These are phyloP conservation scores for Silene conica DNA, from an alignment of 148 eudicot species.

Conservation along the genomic window DNA sequence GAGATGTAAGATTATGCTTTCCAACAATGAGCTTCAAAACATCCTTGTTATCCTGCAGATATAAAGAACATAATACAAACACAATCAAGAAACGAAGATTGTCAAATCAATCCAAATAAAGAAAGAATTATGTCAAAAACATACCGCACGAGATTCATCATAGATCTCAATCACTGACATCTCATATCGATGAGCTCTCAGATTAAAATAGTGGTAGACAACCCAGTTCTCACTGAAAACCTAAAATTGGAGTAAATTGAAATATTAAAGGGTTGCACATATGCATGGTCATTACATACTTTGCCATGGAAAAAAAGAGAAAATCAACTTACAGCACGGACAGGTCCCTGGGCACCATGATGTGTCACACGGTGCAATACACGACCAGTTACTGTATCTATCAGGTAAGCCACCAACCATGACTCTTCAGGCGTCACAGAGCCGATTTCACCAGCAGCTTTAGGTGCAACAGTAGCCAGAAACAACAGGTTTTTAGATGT, in stretches of 20 bases:
- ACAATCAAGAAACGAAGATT: slow-evolving; percentile 13
- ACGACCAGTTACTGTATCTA: slow-evolving; percentile 94
- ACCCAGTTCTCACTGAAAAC: slow-evolving; percentile 99
- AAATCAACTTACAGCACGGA: slow-evolving; percentile 71
- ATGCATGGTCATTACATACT: not conserved
- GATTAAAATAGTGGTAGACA: slow-evolving; percentile 96
- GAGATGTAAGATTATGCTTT: slow-evolving; percentile 93
- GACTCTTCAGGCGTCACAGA: slow-evolving; percentile 92
- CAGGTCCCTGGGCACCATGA: slow-evolving; percentile 96
- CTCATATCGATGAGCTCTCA: slow-evolving; percentile 94
- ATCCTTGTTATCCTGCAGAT: slow-evolving; percentile 84
- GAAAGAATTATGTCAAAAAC: slow-evolving; percentile 15
- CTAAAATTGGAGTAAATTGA: slow-evolving; percentile 35
- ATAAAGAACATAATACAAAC: slow-evolving; percentile 4
- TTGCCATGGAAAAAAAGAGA: not conserved
- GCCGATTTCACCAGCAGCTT: slow-evolving; percentile 82
- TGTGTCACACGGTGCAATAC: slow-evolving; percentile 88
- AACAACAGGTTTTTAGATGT: slow-evolving; percentile 81
- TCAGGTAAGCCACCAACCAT: slow-evolving; percentile 73
- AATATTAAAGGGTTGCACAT: not conserved
- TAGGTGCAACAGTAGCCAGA: slow-evolving; percentile 84
- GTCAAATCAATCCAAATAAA: not conserved
- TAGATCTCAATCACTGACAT: slow-evolving; percentile 98
- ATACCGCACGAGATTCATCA: slow-evolving; percentile 96
- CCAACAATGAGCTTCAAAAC: slow-evolving; percentile 84